phyloP scores from a whole-genome alignment of 1,284 basidiomycete species.

The Uromyces viciae-fabae region DNA sequence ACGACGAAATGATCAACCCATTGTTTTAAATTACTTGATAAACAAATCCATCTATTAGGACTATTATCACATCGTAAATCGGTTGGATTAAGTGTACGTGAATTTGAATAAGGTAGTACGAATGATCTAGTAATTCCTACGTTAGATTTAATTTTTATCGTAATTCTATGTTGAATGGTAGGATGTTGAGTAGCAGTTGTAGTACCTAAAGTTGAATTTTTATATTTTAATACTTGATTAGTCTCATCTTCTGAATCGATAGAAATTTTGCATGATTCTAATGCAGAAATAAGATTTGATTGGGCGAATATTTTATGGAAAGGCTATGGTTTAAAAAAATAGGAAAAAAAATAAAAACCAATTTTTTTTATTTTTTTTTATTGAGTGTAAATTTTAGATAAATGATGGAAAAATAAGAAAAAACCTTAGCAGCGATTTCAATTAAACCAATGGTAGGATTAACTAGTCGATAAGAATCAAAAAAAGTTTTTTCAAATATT shows the following conservation, averaged over 20 bases:
- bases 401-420: neutral
- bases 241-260: conserved; percentile 22
- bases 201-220: neutral
- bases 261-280: conserved; percentile 34
- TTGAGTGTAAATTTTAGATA: neutral
- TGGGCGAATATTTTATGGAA: conserved; percentile 38
- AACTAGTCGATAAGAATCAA: conserved; percentile 21
- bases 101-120: conserved; percentile 25
- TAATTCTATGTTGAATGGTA: neutral
- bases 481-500: conserved; percentile 21
- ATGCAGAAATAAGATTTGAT: conserved; percentile 4
- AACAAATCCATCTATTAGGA: conserved; percentile 38
- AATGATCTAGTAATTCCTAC: conserved; percentile 41
- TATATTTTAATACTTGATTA: neutral
- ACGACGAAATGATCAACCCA: conserved; percentile 40
- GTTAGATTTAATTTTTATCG: conserved; percentile 17
- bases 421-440: conserved; percentile 28
- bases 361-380: neutral
- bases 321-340: neutral
- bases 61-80: conserved; percentile 28
- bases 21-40: conserved; percentile 31
- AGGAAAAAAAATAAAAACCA: neutral
- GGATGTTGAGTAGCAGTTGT: neutral
- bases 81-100: conserved; percentile 34
- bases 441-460: conserved; percentile 34